Conservation (phyloP, 768 basidiomycete species). For the Agaricus blazei region DNA sequence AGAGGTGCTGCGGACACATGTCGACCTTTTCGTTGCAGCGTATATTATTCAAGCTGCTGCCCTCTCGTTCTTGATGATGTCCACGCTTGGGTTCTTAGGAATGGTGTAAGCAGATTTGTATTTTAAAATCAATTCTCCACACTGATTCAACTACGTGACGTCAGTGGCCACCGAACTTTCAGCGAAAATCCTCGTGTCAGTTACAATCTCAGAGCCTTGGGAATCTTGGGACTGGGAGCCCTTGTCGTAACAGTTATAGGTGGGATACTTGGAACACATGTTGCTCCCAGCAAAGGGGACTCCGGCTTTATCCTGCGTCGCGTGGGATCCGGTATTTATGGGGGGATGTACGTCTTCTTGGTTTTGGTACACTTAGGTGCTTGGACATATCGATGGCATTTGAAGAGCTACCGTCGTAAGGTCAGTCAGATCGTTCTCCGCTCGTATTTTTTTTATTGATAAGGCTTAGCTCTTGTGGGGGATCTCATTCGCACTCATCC, state of each 20-base stretch:
- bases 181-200: conserved; percentile 43
- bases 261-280: conserved; percentile 36
- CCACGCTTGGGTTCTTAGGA: conserved; percentile 46
- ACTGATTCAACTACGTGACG: conserved; percentile 1
- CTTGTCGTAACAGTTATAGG: conserved; percentile 41
- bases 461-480: conserved; percentile 47
- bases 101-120: conserved; percentile 31
- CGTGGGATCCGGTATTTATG: conserved; percentile 37
- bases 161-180: conserved; percentile 46
- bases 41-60: conserved; percentile 44
- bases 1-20: conserved; percentile 33
- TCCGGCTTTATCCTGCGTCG: conserved; percentile 36
- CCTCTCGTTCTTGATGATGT: conserved; percentile 34
- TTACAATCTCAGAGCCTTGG: conserved; percentile 30
- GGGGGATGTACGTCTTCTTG: conserved; percentile 33
- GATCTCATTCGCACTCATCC: conserved; percentile 50
- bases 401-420: conserved; percentile 40
- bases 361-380: conserved; percentile 35
- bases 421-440: conserved; percentile 23
- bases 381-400: conserved; percentile 41
- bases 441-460: not conserved
- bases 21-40: conserved; percentile 46
- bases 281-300: conserved; percentile 24
- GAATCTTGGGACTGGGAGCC: conserved; percentile 31
- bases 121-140: conserved; percentile 7